Conservation (phyloP, 805 yeast species). For the Teunomyces cretensis region DNA sequence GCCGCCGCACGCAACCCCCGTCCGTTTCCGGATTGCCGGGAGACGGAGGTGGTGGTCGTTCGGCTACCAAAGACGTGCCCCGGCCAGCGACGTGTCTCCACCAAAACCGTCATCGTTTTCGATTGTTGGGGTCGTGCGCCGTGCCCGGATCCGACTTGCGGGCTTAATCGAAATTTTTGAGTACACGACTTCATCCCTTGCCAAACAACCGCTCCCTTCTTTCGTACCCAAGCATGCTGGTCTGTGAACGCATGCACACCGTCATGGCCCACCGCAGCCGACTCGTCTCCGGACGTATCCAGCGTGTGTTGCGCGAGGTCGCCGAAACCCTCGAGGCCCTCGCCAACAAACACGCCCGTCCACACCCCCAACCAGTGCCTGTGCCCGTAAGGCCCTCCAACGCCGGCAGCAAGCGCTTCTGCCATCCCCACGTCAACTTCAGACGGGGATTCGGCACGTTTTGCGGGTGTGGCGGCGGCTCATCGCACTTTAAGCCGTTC, state of each 20-base stretch:
- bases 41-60: too few relatives aligned
- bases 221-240: constrained; percentile 32
- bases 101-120: too few relatives aligned
- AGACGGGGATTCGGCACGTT: constrained; percentile 5
- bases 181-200: background rate
- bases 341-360: constrained; percentile 31
- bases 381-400: constrained; percentile 24
- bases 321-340: constrained; percentile 47
- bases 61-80: too few relatives aligned
- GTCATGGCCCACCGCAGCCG: constrained; percentile 35
- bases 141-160: constrained; percentile 1
- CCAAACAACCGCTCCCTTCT: background rate
- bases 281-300: constrained; percentile 46
- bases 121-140: background rate
- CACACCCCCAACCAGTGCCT: constrained; percentile 30
- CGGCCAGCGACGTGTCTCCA: too few relatives aligned
- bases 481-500: constrained; percentile 8
- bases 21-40: too few relatives aligned
- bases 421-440: constrained; percentile 1
- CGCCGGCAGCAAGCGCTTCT: constrained; percentile 5
- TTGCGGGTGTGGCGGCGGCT: background rate
- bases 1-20: too few relatives aligned
- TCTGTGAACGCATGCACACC: constrained; percentile 19
- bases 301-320: constrained; percentile 49
- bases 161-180: background rate